These are phyloP conservation scores for Eutypa lata DNA, from an alignment of 2,329 filamentous ascomycete species.

Conservation along the genomic window DNA sequence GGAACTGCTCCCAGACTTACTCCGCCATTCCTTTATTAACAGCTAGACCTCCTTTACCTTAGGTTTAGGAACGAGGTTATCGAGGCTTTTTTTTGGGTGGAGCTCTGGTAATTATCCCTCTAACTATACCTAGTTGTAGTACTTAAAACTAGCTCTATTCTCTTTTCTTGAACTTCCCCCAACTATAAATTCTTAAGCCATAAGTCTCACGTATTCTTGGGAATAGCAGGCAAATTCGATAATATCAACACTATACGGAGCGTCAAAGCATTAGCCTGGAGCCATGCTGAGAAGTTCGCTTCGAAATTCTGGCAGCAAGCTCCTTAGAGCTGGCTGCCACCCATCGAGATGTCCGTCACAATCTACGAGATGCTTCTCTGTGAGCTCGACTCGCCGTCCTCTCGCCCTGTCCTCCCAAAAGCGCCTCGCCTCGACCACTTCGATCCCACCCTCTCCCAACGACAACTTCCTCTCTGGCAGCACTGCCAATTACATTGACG, in stretches of 20 bases:
- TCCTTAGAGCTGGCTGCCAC: conserved; percentile 53
- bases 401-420: conserved; percentile 49
- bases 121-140: conserved; percentile 5
- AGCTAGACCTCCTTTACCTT: conserved; percentile 16
- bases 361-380: conserved; percentile 39
- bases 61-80: conserved; percentile 15
- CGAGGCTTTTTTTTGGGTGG: conserved; percentile 6
- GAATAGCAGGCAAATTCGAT: background rate
- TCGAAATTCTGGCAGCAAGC: conserved; percentile 61
- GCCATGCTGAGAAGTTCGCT: conserved; percentile 72
- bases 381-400: conserved; percentile 46
- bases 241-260: background rate
- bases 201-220: background rate
- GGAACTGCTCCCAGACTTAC: conserved; percentile 37
- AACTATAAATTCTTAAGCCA: background rate
- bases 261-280: conserved; percentile 35
- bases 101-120: conserved; percentile 17
- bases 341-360: conserved; percentile 33
- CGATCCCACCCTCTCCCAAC: conserved; percentile 69
- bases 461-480: conserved; percentile 96
- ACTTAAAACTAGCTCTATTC: conserved; percentile 6
- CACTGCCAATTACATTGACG: conserved; percentile 98
- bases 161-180: conserved; percentile 3
- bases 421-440: conserved; percentile 53
- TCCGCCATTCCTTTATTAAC: conserved; percentile 45